phyloP scores from a whole-genome alignment of 768 basidiomycete genomes.

The Calocybe indica region DNA sequence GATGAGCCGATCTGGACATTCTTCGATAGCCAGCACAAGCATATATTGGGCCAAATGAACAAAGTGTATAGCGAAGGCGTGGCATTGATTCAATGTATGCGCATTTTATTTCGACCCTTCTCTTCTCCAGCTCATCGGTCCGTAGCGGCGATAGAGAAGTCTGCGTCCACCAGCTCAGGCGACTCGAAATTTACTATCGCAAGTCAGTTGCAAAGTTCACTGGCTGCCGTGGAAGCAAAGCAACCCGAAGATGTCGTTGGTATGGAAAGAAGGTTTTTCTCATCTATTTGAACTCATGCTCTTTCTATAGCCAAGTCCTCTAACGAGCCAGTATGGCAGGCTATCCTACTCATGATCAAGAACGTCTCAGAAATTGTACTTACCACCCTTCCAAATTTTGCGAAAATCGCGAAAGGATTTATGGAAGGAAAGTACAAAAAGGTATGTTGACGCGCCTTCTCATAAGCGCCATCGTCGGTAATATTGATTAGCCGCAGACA shows the following conservation, averaged over 20 bases:
- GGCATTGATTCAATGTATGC: conserved; percentile 48
- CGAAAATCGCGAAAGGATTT: conserved; percentile 86
- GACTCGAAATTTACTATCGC: conserved; percentile 22
- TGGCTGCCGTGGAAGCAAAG: conserved; percentile 57
- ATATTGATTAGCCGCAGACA: conserved; percentile 18
- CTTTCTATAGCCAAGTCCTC: conserved; percentile 51
- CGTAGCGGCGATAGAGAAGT: conserved; percentile 43
- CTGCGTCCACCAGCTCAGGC: conserved; percentile 23
- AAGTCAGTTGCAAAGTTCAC: conserved; percentile 52
- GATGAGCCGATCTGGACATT: conserved; percentile 96
- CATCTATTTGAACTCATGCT: neutral
- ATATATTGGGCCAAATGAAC: conserved; percentile 77
- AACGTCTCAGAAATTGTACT: conserved; percentile 82
- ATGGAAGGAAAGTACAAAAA: conserved; percentile 92
- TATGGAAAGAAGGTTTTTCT: conserved; percentile 22
- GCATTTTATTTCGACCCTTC: conserved; percentile 4
- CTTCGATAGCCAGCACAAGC: conserved; percentile 88
- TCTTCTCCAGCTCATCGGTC: conserved; percentile 3
- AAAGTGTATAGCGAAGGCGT: conserved; percentile 49
- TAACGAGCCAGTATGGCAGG: conserved; percentile 78
- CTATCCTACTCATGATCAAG: conserved; percentile 74
- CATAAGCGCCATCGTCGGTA: neutral
- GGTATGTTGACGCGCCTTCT: conserved; percentile 32
- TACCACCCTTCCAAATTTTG: conserved; percentile 85
- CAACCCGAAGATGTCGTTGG: conserved; percentile 58